Evolutionary conservation across 2,329 filamentous ascomycete species (phyloP), one percentile per base, ranked within the genome.

Genomic region (Emmonsiellopsis sp.): DNA sequence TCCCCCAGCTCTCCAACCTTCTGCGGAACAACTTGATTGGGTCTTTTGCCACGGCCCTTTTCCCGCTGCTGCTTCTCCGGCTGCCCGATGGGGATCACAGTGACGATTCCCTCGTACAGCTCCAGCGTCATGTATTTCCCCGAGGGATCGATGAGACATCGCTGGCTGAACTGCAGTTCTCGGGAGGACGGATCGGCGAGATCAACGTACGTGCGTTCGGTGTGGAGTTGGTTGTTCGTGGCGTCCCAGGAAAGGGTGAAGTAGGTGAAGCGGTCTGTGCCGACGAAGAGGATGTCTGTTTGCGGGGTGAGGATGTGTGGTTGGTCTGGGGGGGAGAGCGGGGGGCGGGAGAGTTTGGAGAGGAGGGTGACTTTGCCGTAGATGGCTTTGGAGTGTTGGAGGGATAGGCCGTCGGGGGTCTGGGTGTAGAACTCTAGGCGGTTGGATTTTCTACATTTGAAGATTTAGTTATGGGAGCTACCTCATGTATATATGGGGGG

Each of bases 341-440:
- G 60, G 1, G 66, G 65, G 4, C 66, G 63, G 31, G 83, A 83
- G 47, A 98, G 77, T 63, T 84, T 85, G 63, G 93, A 82, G 11
- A 96, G 79, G 76, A 96, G 88, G 6, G 87, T 85, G 60, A 97
- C 84, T 60, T 86, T 88, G 66, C 92, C 93, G 67, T 92, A 92
- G 53, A 97, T 77, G 57, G 83, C 75, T 63, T 85, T 85, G 2
- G 87, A 86, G 58, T 82, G 81, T 36, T 81, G 76, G 55, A 91
- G 78, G 1, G 74, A 69, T 53, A 91, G 77, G 43, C 82, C 82
- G 17, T 68, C 67, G 17, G 80, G 74, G 11, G 78, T 78, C 53
- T 85, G 77, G 6, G 78, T 81, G 78, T 90, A 95, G 74, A 95
- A 82, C 65, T 95, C 89, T 55, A 96, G 75, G 32, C 88, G 83